Evolutionary conservation across 805 yeast species (phyloP).

Genomic region (Pichia gijzeniarum): DNA sequence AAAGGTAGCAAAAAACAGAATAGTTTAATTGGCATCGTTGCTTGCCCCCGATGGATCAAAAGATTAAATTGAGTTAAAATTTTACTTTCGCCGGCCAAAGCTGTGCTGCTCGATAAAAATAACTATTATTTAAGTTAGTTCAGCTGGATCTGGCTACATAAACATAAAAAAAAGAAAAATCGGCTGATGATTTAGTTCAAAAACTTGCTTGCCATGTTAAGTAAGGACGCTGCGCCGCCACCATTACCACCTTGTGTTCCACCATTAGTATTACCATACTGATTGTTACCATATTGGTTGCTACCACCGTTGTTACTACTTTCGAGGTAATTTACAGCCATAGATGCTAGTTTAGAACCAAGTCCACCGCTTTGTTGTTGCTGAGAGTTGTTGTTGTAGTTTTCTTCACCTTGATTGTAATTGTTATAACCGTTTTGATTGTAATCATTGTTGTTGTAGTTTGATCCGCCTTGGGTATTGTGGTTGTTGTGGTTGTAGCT

Average conservation of each 20-base stretch:
- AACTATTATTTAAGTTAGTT: no score
- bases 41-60: no score
- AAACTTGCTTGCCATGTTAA: constrained; percentile 14
- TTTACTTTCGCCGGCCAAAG: no score
- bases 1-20: no score
- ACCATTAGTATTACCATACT: background rate
- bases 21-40: no score
- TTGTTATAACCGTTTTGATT: constrained; percentile 1
- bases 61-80: no score
- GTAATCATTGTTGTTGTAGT: background rate
- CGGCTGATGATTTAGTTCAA: no score
- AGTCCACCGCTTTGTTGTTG: constrained; percentile 2
- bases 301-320: background rate
- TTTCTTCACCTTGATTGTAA: constrained; percentile 6
- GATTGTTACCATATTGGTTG: constrained; percentile 9
- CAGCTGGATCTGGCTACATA: no score
- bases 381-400: background rate
- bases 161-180: no score
- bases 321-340: constrained; percentile 2
- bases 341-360: constrained; percentile 4
- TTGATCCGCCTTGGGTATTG: no score
- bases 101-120: no score
- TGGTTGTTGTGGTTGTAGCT: no score
- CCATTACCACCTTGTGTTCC: constrained; percentile 3
- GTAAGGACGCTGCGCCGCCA: constrained; percentile 7